Evolutionary conservation across 768 basidiomycete species (phyloP).

Genomic region (Russula compacta): DNA sequence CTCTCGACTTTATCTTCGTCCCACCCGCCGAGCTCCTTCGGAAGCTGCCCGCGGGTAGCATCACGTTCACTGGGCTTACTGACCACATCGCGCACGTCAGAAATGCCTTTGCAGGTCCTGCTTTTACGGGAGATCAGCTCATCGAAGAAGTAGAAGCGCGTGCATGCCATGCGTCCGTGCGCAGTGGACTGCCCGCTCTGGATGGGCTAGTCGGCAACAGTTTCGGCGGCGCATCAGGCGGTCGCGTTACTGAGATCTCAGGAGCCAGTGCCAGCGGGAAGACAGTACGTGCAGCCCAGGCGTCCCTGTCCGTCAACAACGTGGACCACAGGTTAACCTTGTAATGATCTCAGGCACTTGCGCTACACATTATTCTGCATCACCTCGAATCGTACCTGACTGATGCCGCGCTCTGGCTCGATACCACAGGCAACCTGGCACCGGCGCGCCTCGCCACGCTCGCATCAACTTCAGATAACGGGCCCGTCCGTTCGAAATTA

Average conservation of each 20-base stretch:
- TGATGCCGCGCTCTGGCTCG: conserved; percentile 56
- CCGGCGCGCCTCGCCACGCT: conserved; percentile 36
- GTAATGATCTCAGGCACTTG: conserved; percentile 40
- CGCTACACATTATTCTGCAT: conserved; percentile 47
- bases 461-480: conserved; percentile 19
- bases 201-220: conserved; percentile 42
- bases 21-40: conserved; percentile 1
- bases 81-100: conserved; percentile 12
- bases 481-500: conserved; percentile 20
- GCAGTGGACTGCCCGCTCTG: conserved; percentile 37
- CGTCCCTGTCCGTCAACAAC: neutral
- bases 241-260: conserved; percentile 57
- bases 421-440: conserved; percentile 62
- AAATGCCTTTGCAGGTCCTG: neutral
- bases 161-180: conserved; percentile 23
- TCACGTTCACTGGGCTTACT: conserved; percentile 12
- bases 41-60: conserved; percentile 12
- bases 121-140: conserved; percentile 27
- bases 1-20: conserved; percentile 11
- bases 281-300: conserved; percentile 40
- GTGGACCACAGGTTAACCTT: neutral
- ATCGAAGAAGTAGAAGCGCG: conserved; percentile 21
- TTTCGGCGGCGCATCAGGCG: conserved; percentile 30
- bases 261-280: conserved; percentile 60
- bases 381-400: conserved; percentile 35